Evolutionary conservation across 2,329 filamentous ascomycete genomes (phyloP).

Genomic region (Cladosporium sphaerospermum): DNA sequence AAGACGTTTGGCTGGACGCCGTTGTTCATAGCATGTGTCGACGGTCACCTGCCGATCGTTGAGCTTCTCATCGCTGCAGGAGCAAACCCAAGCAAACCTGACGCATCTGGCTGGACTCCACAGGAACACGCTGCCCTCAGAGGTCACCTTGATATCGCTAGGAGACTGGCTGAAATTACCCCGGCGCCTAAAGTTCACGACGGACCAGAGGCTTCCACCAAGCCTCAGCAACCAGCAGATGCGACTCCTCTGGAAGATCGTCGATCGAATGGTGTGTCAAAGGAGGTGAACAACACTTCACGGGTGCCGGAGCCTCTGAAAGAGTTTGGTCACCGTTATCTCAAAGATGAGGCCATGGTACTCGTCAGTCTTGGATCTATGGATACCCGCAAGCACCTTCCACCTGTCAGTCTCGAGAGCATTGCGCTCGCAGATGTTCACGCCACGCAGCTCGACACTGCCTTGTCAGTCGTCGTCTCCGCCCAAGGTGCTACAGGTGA

Average conservation of each 20-base stretch:
- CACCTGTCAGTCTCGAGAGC: conserved; percentile 78
- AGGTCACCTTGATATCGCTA: conserved; percentile 78
- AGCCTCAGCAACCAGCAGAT: conserved; percentile 20
- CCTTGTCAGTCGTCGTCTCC: conserved; percentile 83
- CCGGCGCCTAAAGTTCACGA: conserved; percentile 29
- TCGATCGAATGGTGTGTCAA: conserved; percentile 33
- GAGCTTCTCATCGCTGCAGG: conserved; percentile 72
- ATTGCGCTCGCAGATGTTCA: conserved; percentile 86
- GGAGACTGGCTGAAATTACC: conserved; percentile 56
- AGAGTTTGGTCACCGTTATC: conserved; percentile 90
- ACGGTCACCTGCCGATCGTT: conserved; percentile 71
- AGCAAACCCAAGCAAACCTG: conserved; percentile 65
- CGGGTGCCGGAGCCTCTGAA: conserved; percentile 70
- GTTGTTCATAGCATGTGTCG: conserved; percentile 86
- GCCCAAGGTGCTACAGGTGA: conserved; percentile 81
- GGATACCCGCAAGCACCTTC: conserved; percentile 77
- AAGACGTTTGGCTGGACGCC: conserved; percentile 90
- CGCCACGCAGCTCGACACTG: conserved; percentile 87
- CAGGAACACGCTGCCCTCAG: conserved; percentile 87
- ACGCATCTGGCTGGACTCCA: conserved; percentile 89
- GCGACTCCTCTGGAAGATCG: conserved; percentile 38
- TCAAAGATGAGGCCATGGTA: conserved; percentile 82
- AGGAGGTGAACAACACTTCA: conserved; percentile 31
- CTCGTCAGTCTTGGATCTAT: conserved; percentile 90
- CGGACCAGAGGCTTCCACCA: conserved; percentile 16